Base-by-base conservation (phyloP, 768 basidiomycete genomes). In the Grammothele lineata region DNA sequence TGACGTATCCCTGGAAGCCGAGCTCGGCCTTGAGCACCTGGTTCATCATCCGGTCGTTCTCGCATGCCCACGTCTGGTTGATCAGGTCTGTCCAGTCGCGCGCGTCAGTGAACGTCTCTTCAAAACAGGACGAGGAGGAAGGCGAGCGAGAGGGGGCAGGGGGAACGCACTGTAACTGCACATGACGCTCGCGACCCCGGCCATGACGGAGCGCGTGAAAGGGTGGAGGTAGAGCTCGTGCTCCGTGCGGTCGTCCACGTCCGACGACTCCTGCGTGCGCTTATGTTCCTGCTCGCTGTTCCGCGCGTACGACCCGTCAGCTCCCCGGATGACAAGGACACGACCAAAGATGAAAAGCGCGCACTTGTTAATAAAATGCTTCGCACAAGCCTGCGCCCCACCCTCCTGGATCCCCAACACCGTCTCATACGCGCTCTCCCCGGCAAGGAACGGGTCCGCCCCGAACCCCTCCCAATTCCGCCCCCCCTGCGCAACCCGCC, bases 381-480 rank as follows among this genome's bases (percentile, higher is more conserved):
- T 93, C 10, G 88, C 89, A 49, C 85, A 89, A 0, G 91, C 89
- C 60, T 91, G 87, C 0, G 92, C 86, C 32, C 92, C 92, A 8
- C 67, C 75, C 19, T 69, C 57, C 60, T 96, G 92, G 68, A 94
- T 65, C 6, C 92, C 92, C 15, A 87, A 67, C 43, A 94, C 78
- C 0, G 91, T 94, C 64, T 92, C 87, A 47, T 81, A 85, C 4
- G 83, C 77, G 1, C 73, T 71, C 59, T 89, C 90, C 11, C 93
- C 91, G n/a, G 78, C 58, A 14, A 95, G 70, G 68, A 81, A 95
- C 0, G 93, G 93, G 62, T 96, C 93, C 9, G 78, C 90, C 24
- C 92, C 92, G 48, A 92, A 93, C n/a, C 90, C 91, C 72, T 95
- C 93, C 89, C 91, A 95, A 65, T 93, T 92, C 23, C 93, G 73